phyloP scores from a whole-genome alignment of 352 stramenopile species.

The Pilasporangium apinafurcum region DNA sequence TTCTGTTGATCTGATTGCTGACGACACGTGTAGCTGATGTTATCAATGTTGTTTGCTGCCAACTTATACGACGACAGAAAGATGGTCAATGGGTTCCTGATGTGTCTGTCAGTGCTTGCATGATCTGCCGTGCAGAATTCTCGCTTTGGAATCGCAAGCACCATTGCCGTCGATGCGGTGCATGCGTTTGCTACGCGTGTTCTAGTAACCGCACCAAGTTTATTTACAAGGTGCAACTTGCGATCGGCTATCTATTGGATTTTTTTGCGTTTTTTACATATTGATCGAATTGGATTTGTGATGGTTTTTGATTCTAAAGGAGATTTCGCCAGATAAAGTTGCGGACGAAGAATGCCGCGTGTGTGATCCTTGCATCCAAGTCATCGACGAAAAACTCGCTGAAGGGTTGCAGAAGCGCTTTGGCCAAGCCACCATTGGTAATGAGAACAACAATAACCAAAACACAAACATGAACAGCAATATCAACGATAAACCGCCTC shows the following conservation, averaged over 20 bases:
- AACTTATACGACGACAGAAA: no score
- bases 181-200: slow-evolving; percentile 74
- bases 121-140: slow-evolving; percentile 82
- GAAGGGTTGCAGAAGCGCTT: slow-evolving; percentile 72
- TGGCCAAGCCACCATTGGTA: slow-evolving; percentile 22
- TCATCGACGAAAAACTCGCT: slow-evolving; percentile 82
- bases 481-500: slow-evolving; percentile 6
- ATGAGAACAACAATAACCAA: slow-evolving; percentile 27
- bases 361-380: slow-evolving; percentile 76
- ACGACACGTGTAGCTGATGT: not conserved
- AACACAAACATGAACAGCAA: slow-evolving; percentile 19
- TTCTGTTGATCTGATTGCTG: not conserved
- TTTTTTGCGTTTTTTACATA: not conserved
- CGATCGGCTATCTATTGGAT: not conserved
- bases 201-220: slow-evolving; percentile 76
- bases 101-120: slow-evolving; percentile 69
- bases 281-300: not conserved
- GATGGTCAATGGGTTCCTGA: slow-evolving; percentile 84
- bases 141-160: slow-evolving; percentile 84
- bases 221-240: slow-evolving; percentile 63
- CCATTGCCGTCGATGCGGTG: slow-evolving; percentile 84
- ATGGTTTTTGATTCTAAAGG: slow-evolving; percentile 15
- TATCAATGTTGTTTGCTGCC: not conserved
- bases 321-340: slow-evolving; percentile 51
- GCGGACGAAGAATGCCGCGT: slow-evolving; percentile 67